Base-by-base conservation (phyloP, 495 filamentous ascomycete species). In the Poronia punctata region DNA sequence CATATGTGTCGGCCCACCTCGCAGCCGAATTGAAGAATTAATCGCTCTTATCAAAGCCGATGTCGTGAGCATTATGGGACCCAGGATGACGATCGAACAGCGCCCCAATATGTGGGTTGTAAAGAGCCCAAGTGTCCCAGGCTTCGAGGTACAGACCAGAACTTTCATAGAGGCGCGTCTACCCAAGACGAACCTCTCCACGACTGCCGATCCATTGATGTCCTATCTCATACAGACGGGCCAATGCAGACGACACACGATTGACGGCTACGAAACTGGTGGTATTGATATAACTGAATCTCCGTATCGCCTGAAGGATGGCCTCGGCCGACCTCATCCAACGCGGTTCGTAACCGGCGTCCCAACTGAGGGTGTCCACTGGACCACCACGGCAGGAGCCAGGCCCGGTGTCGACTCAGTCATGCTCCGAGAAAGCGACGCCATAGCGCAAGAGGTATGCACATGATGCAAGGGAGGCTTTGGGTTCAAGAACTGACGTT, bases 121-220 rank as follows among this genome's bases (percentile, higher is more conserved):
- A 2, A 9, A 30, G n/a, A 42, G 42, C 17, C 47, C 38, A 1
- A 31, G 47, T 24, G 27, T 54, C 2, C 43, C 47, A 3, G 16
- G 31, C 9, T 16, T 14, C 11, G 3, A 3, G 35, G 21, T 26
- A 2, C 35, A 12, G 21, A 23, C 27, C 3, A 38, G 42, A 5
- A 46, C 47, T 3, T 38, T 54, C 18, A 44, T 54, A 20, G 50
- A 54, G 24, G 50, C 50, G 15, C 42, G 47, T 11, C 24, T 54
- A 24, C 50, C 50, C 2, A 46, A 53, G 23, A 38, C 46, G 8
- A 29, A 34, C n/a, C n/a, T 53, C 2, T 16, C 39, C 7, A 22
- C 27, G 7, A 49, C 49, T 8, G 45, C 27, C 18, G 49, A 53
- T 26, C 40, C 49, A 11, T 36, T 53, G 9, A 39, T 53, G 11